Evolutionary conservation across 2,329 filamentous ascomycete genomes (phyloP).

Genomic region (Sporothrix euskadiensis): DNA sequence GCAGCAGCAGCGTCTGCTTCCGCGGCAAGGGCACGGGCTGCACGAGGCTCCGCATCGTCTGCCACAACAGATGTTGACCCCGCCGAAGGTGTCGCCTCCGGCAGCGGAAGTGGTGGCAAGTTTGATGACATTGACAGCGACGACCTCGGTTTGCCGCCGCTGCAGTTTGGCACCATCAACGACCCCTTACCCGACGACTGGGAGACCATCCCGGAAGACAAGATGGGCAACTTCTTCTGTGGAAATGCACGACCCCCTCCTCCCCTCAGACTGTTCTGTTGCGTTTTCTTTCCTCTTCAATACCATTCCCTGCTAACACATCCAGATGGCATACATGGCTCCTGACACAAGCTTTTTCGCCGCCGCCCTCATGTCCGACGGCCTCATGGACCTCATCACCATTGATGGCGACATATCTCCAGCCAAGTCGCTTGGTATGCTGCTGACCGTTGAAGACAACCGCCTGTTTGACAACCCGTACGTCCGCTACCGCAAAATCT

Average conservation of each 20-base stretch:
- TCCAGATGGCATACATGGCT: constrained; percentile 84
- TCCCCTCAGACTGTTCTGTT: not conserved
- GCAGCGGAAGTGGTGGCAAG: constrained; percentile 10
- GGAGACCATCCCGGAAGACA: constrained; percentile 71
- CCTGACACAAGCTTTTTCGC: constrained; percentile 85
- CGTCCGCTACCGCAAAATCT: constrained; percentile 79
- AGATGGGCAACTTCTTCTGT: constrained; percentile 87
- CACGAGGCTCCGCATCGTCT: constrained; percentile 22
- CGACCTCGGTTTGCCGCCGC: constrained; percentile 62
- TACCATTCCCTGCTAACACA: not conserved
- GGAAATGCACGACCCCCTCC: constrained; percentile 66
- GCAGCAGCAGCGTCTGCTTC: not conserved
- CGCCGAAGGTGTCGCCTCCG: not conserved
- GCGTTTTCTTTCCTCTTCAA: not conserved
- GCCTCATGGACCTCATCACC: constrained; percentile 79
- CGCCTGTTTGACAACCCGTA: constrained; percentile 77
- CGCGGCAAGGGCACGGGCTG: not conserved
- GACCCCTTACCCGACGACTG: constrained; percentile 77
- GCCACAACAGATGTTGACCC: constrained; percentile 15
- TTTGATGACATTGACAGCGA: not conserved
- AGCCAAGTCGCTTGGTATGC: constrained; percentile 64
- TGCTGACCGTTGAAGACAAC: constrained; percentile 70
- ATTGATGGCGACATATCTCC: constrained; percentile 75
- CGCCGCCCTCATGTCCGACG: constrained; percentile 78
- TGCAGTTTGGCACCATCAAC: constrained; percentile 77